phyloP scores from a whole-genome alignment of 2,329 filamentous ascomycete species.

The Anthostomella pinea region DNA sequence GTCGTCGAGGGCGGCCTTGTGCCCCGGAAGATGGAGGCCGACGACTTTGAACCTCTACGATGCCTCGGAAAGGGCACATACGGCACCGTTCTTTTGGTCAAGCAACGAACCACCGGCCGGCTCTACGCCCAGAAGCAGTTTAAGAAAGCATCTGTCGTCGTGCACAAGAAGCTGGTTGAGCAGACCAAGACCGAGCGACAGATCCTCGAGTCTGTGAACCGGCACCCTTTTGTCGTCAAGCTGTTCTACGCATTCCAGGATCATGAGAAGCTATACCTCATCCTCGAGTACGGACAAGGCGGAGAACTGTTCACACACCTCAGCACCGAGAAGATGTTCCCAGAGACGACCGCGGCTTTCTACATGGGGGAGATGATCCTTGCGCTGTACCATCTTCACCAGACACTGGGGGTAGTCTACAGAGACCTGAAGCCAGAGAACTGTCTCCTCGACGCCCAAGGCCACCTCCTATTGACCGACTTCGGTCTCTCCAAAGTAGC shows the following conservation, averaged over 20 bases:
- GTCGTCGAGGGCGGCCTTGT: slow-evolving; percentile 53
- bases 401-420: slow-evolving; percentile 90
- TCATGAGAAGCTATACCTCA: slow-evolving; percentile 94
- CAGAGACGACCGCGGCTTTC: slow-evolving; percentile 84
- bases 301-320: slow-evolving; percentile 97
- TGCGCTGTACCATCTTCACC: slow-evolving; percentile 88
- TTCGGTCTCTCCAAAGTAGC: slow-evolving; percentile 96
- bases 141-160: slow-evolving; percentile 90
- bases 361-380: slow-evolving; percentile 99
- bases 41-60: slow-evolving; percentile 85
- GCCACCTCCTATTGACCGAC: slow-evolving; percentile 91
- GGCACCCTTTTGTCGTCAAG: slow-evolving; percentile 97
- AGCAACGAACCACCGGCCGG: slow-evolving; percentile 80
- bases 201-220: slow-evolving; percentile 92
- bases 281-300: slow-evolving; percentile 95
- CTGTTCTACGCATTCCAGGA: slow-evolving; percentile 98
- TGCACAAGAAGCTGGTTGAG: slow-evolving; percentile 93
- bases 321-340: slow-evolving; percentile 90
- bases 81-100: slow-evolving; percentile 90
- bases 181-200: slow-evolving; percentile 96
- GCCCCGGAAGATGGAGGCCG: slow-evolving; percentile 79
- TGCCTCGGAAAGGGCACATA: slow-evolving; percentile 96
- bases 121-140: slow-evolving; percentile 98
- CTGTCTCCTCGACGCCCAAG: slow-evolving; percentile 85
- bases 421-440: slow-evolving; percentile 98